These are phyloP conservation scores for cucumber (Cucumis sativus) DNA, from an alignment of 306 rosid species.

Conservation along the genomic window Cucumber_9930_V3 NC_026656.2:4929001-4929500, in stretches of 20 bases:
- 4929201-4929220: neutral
- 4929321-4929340: too few relatives aligned
- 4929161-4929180: neutral
- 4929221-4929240: neutral
- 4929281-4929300: constrained; percentile 4
- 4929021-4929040: neutral
- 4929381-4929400: too few relatives aligned
- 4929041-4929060: neutral
- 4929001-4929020: neutral
- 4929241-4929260: neutral
- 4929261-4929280: neutral
- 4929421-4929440: too few relatives aligned
- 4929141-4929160: neutral
- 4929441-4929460: too few relatives aligned
- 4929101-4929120: neutral
- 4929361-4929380: too few relatives aligned
- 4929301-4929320: neutral
- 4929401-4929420: too few relatives aligned
- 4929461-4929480: too few relatives aligned
- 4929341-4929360: too few relatives aligned
- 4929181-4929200: neutral
- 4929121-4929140: too few relatives aligned
- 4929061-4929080: neutral
- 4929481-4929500: too few relatives aligned
- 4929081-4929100: neutral